Evolutionary conservation across 2,329 filamentous ascomycete species (phyloP), one percentile per base, ranked within the genome.

Genomic region (Penicillium vulpinum): DNA sequence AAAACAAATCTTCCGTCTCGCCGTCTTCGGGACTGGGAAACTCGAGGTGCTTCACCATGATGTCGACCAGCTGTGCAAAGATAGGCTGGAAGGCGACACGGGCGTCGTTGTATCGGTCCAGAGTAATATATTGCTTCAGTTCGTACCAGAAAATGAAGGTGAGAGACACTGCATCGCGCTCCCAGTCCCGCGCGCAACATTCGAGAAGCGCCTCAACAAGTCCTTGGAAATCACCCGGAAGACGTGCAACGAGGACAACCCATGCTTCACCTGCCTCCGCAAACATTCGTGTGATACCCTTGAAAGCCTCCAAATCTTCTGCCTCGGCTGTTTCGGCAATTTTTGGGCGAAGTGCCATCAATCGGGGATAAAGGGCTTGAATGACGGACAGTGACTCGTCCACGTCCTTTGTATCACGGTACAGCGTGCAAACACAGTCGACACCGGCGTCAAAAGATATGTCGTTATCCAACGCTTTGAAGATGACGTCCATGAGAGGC

Each of bases 81-180:
- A 97, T 80, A 63, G 95, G 90, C 35, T 90, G 81, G 54, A 91
- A 85, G 66, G 89, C 83, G 61, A 91, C 75, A 50, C 92, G 86
- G 39, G 92, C 89, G 67, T 92, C 84, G 50, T 90, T 89, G 72
- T 97, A 99, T 64, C 88, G 88, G 35, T 97, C 93, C 51, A 99
- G 77, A 2, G 92, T 92, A 46, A 99, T 82, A 72, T 96, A 97
- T 73, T 97, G 92, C 80, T 99, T 99, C 45, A 99, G 83, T 71
- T 99, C 94, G 72, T 95, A 97, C 94, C 94, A 99, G 78, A 99
- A 97, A 64, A 86, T 87, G 76, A 99, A 99, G 0, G 95, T 99
- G 68, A 94, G 87, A 52, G 91, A 90, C 61, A 99, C 92, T 5
- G 92, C 91, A 64, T 99, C 94, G 60, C 89, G 86, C 52, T 97